Percentiles rank a stretch among this genome's conserved stretches.
These are phyloP conservation scores for Schrenkiella parvula DNA, from an alignment of 345 rosid species.

Conservation along the genomic window DNA sequence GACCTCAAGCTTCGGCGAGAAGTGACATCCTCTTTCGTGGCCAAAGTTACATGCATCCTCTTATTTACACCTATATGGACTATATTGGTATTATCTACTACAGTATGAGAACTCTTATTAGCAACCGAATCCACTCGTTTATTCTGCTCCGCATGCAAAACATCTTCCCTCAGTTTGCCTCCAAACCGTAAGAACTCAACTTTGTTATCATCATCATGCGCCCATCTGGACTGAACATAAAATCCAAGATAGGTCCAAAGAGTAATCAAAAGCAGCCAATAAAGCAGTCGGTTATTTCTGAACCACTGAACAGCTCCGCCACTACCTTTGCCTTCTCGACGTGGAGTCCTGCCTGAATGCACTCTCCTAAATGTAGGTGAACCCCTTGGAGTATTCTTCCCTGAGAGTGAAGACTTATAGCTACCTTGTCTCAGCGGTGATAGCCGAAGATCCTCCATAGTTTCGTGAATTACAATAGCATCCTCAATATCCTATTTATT, in stretches of 20 bases:
- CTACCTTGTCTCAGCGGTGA: slow-evolving; percentile 57
- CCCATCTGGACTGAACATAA: slow-evolving; percentile 94
- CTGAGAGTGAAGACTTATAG: slow-evolving; percentile 62
- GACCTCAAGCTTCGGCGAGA: slow-evolving; percentile 35
- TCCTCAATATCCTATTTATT: slow-evolving; percentile 8
- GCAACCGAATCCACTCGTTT: slow-evolving; percentile 48
- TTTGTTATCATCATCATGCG: slow-evolving; percentile 74
- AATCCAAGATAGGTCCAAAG: slow-evolving; percentile 97
- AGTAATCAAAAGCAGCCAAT: slow-evolving; percentile 93
- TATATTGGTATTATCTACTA: slow-evolving; percentile 42
- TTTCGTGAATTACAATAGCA: slow-evolving; percentile 9
- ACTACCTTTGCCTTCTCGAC: slow-evolving; percentile 65
- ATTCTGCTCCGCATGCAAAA: slow-evolving; percentile 34
- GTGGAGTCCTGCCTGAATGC: slow-evolving; percentile 74
- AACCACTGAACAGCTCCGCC: slow-evolving; percentile 66
- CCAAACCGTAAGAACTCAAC: slow-evolving; percentile 69
- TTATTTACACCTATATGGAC: slow-evolving; percentile 37
- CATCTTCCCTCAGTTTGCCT: slow-evolving; percentile 39
- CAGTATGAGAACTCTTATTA: slow-evolving; percentile 38
- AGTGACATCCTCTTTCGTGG: slow-evolving; percentile 43
- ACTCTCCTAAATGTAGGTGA: slow-evolving; percentile 64
- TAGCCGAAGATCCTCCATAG: slow-evolving; percentile 66
- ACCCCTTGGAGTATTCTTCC: slow-evolving; percentile 67
- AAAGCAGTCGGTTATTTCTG: slow-evolving; percentile 67
- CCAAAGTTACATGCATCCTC: slow-evolving; percentile 46